Base-by-base conservation (phyloP, 306 rosid genomes). In the Mimosa pudica region DNA sequence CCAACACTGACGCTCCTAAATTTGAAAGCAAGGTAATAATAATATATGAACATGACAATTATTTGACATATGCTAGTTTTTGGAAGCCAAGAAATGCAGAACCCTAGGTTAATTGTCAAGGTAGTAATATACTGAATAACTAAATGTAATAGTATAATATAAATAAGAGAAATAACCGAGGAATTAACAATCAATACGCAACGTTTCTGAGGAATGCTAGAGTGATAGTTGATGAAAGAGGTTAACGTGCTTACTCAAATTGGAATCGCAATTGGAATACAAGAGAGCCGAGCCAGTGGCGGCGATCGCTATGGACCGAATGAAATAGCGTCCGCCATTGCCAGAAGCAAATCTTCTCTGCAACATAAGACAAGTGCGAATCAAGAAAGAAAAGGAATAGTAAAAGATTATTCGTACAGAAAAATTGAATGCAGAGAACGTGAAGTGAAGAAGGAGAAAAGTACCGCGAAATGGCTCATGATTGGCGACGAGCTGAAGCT, bases 381-480 rank as follows among this genome's bases (percentile, higher is more conserved):
- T 65, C 67, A 20, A 61, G 67, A 61, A 10, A 47, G 0, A 2
- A 6, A 32, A 32, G 0, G 10, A 16, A 57, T 0, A 2, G 3
- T 5, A 60, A 7, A n/a, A 38, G 7, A 10, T 24, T 18, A 10
- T 74, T 38, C 52, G 45, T 38, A 11, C 38, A 10, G 9, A 63
- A n/a, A 77, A 63, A 33, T 4, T 4, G 5, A 47, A 62, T 0
- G 4, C 5, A 32, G 0, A 45, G 30, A 24, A 33, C 36, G 5
- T 38, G 14, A 8, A 24, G 36, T 60, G 36, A n/a, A 68, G 51
- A 17, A 44, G 4, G 3, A 61, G 4, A 36, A 1, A 2, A 17
- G n/a, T 84, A 87, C 94, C 88, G 86, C 73, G 32, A 83, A 83
- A n/a, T 32, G 44, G 72, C 70, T 83, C 92, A 90, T 90, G 67